Base-by-base conservation (phyloP, 164 flowering plant species). In the Nymphaea colorata region DNA sequence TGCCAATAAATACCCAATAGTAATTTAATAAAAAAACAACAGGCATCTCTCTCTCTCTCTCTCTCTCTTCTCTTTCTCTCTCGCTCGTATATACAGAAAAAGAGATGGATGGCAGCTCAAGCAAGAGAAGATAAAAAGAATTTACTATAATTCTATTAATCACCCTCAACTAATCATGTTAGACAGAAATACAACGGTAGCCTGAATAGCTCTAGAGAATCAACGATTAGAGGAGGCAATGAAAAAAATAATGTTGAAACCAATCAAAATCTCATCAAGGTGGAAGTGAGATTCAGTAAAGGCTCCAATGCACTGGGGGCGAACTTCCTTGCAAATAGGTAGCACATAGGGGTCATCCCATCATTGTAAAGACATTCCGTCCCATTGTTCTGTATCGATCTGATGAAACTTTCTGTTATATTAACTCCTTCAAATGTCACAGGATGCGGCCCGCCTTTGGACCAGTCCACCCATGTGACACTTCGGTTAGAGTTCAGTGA, bases 401-500 rank as follows among this genome's bases (percentile, higher is more conserved):
- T 74, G 47, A 91, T 78, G 64, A 91, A 86, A 12, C 69, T 75
- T 72, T 81, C 87, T 2, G 91, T 87, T 11, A 89, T 78, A 69
- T 88, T 79, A 5, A 42, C 82, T 44, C 64, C 73, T 16, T 63
- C 82, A 71, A 72, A 84, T 6, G 71, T 76, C 4, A 87, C 91
- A 14, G 95, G 97, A 69, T 91, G 97, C 2, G 96, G 90, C 5
- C 89, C 93, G 11, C 85, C 82, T 18, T 75, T 6, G 0, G 97
- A 89, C 97, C 97, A 91, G 64, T 89, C 89, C 3, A 91, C 97
- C 89, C 92, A 91, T 10, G 97, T 91, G 51, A 91, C 81, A 18
- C 80, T 86, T 55, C 97, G 79, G 62, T 89, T 91, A 6, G 93
- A 76, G 66, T 76, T 85, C 11, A 72, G 71, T 2, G 86, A 66